These are phyloP conservation scores for Solanum hybrid DNA, from an alignment of 305 asterid species.

Conservation along the genomic window DNA sequence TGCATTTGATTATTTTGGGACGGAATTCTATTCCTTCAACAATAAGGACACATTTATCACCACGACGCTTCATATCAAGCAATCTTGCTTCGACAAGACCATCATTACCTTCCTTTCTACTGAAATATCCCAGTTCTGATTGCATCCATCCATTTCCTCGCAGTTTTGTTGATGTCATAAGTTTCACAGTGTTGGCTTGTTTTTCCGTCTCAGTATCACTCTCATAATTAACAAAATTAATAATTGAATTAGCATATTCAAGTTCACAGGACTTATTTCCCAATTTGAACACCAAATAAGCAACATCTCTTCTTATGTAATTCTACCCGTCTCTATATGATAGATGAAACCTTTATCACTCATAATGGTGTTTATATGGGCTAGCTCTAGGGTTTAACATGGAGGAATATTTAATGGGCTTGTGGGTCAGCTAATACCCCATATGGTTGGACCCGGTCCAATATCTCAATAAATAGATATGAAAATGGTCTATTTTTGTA, in stretches of 20 bases:
- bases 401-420: neutral
- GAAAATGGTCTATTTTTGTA: neutral
- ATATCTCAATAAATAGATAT: neutral
- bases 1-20: neutral
- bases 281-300: neutral
- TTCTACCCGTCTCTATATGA: neutral
- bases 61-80: neutral
- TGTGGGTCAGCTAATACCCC: neutral
- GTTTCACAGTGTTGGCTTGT: neutral
- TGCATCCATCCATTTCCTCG: neutral
- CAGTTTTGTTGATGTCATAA: neutral
- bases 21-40: neutral
- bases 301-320: neutral
- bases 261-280: neutral
- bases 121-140: neutral
- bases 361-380: neutral
- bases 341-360: neutral
- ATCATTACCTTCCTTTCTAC: neutral
- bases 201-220: neutral
- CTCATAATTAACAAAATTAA: neutral
- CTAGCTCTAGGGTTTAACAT: neutral
- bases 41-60: neutral
- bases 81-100: neutral
- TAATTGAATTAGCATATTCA: no score
- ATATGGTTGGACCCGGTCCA: neutral